These are phyloP conservation scores for Lachancea kluyveri DNA, from an alignment of 805 yeast species.

Conservation along the genomic window DNA sequence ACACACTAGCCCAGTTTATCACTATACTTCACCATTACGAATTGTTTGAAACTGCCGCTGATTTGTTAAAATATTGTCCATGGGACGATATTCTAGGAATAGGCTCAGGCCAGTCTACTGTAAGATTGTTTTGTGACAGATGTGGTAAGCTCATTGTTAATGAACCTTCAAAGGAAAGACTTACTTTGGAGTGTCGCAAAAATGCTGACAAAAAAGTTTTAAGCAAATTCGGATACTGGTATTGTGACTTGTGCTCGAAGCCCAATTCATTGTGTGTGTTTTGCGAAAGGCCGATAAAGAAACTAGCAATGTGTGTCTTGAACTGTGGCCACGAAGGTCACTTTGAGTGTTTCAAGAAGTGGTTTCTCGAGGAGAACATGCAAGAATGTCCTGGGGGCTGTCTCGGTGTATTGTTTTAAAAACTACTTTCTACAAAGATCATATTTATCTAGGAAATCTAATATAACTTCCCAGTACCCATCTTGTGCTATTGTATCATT, in stretches of 20 bases:
- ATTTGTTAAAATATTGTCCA: conserved; percentile 28
- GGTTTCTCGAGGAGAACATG: conserved; percentile 66
- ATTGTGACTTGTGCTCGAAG: conserved; percentile 65
- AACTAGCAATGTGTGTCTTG: conserved; percentile 52
- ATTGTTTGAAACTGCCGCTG: conserved; percentile 29
- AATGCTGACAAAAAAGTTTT: conserved; percentile 29
- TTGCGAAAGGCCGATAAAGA: conserved; percentile 73
- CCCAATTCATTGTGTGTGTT: conserved; percentile 64
- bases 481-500: conserved; percentile 76
- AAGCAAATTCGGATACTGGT: conserved; percentile 66
- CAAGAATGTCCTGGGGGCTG: conserved; percentile 77
- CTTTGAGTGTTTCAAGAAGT: conserved; percentile 65
- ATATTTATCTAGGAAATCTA: conserved; percentile 44
- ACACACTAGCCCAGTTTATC: conserved; percentile 27
- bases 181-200: conserved; percentile 18
- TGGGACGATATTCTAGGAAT: conserved; percentile 28
- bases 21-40: conserved; percentile 28
- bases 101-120: conserved; percentile 30
- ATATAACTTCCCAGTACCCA: conserved; percentile 70
- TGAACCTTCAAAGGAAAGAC: conserved; percentile 44
- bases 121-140: conserved; percentile 53
- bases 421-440: conserved; percentile 8
- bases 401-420: conserved; percentile 9
- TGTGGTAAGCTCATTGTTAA: conserved; percentile 57
- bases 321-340: conserved; percentile 89